phyloP scores from a whole-genome alignment of 148 eudicot genomes.

The Silene latifolia region DNA sequence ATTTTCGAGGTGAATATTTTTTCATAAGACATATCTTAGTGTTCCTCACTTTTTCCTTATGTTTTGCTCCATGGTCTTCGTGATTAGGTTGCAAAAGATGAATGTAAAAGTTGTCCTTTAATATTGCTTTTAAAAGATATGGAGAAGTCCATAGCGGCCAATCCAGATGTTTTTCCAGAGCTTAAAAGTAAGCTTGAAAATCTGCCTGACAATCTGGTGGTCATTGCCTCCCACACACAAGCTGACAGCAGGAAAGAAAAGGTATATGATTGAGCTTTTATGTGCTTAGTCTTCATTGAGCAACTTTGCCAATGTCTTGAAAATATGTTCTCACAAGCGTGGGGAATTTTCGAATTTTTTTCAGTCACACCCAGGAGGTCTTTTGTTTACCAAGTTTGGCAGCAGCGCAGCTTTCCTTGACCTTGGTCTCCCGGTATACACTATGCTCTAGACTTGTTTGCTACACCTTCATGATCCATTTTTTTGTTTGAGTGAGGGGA shows the following conservation, averaged over 20 bases:
- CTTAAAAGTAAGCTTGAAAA: slow-evolving; percentile 68
- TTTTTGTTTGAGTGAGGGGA: neutral
- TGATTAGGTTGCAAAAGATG: slow-evolving; percentile 59
- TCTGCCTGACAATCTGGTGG: slow-evolving; percentile 67
- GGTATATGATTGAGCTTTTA: slow-evolving; percentile 32
- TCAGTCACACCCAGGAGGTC: slow-evolving; percentile 82
- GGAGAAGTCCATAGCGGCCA: slow-evolving; percentile 74
- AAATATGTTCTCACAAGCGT: slow-evolving; percentile 14
- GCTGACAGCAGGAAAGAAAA: slow-evolving; percentile 82
- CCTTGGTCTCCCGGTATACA: slow-evolving; percentile 78
- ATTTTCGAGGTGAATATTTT: slow-evolving; percentile 66
- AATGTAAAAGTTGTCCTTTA: slow-evolving; percentile 55
- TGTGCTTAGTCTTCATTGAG: neutral
- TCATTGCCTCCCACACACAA: slow-evolving; percentile 83
- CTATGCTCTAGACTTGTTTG: neutral
- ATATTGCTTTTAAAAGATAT: slow-evolving; percentile 75
- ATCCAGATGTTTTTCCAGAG: slow-evolving; percentile 57
- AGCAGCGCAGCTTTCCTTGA: slow-evolving; percentile 82
- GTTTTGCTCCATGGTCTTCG: neutral
- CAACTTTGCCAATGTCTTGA: neutral
- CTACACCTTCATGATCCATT: neutral
- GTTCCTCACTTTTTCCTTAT: neutral
- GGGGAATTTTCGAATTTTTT: neutral
- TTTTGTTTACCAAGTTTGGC: slow-evolving; percentile 80
- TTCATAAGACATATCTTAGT: neutral